phyloP scores from a whole-genome alignment of 1,284 basidiomycete genomes.

The Papiliotrema laurentii region DNA sequence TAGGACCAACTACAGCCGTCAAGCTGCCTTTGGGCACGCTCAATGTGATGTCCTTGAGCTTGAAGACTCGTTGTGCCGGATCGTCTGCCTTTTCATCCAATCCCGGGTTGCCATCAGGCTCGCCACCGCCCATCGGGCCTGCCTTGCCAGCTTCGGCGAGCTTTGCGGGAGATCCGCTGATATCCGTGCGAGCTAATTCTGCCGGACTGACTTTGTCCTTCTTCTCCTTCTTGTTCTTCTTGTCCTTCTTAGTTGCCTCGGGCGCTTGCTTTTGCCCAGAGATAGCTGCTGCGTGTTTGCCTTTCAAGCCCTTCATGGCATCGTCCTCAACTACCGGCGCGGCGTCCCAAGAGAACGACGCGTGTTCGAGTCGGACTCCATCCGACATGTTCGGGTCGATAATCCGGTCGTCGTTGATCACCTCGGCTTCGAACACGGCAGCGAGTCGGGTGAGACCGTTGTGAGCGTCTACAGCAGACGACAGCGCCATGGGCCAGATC shows the following conservation, averaged over 20 bases:
- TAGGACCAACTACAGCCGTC: constrained; percentile 70
- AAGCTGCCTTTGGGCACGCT: constrained; percentile 66
- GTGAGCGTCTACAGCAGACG: constrained; percentile 69
- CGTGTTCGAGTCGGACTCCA: constrained; percentile 63
- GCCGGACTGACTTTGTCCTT: constrained; percentile 24
- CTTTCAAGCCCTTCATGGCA: constrained; percentile 30
- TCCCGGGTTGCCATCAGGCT: constrained; percentile 8
- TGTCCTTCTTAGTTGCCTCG: constrained; percentile 19
- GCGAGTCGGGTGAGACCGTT: constrained; percentile 68
- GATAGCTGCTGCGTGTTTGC: constrained; percentile 20
- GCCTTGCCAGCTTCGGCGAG: constrained; percentile 24
- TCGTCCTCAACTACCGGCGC: constrained; percentile 56
- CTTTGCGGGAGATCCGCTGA: constrained; percentile 21
- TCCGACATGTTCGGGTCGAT: constrained; percentile 52
- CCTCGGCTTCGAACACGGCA: constrained; percentile 72
- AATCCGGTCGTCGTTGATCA: constrained; percentile 56
- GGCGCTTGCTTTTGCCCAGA: constrained; percentile 11
- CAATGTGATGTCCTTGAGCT: constrained; percentile 59
- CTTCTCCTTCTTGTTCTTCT: constrained; percentile 24
- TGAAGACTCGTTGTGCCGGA: constrained; percentile 56
- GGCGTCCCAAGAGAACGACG: constrained; percentile 79
- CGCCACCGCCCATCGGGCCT: constrained; percentile 9
- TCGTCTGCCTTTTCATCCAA: constrained; percentile 22
- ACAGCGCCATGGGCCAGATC: constrained; percentile 64
- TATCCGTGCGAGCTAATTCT: constrained; percentile 27